Base-by-base conservation (phyloP, 2,329 filamentous ascomycete genomes). In the Orbilia javanica region DNA sequence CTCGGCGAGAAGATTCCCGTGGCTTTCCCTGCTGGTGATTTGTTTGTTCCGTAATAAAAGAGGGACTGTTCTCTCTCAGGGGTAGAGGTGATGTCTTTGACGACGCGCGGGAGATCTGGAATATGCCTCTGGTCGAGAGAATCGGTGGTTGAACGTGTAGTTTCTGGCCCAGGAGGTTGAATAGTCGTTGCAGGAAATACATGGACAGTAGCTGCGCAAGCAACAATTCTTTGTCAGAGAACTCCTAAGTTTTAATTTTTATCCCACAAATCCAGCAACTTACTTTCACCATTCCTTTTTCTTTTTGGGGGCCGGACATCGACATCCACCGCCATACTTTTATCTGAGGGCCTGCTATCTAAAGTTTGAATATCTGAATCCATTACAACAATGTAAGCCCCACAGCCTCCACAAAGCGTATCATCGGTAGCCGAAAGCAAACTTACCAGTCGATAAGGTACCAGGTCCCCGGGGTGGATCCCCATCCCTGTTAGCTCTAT, bases 1-100 rank as follows among this genome's bases (percentile, higher is more conserved):
- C 25, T 3, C 1, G 60, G 36, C 8, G 65, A 60, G 39, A 77
- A 77, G 5, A 77, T 77, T 42, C 72, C 72, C 5, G 57, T 57
- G 1, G 42, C 7, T 29, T 42, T 20, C 15, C 44, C 29, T 8
- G 5, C 4, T n/a, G 64, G 64, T 6, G 36, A 39, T 39, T 64
- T 48, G 11, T 31, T 27, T 29, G 8, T 53, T 7, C 44, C 55
- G 29, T 46, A 53, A n/a, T 68, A 44, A 36, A 76, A 76, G 4
- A 52, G 27, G 1, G 55, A 22, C 18, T 57, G 57, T 50, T 71
- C 73, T 4, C 44, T 18, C 6, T 48, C 29, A 4, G 53, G 46
- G 3, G 53, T 36, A n/a, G n/a, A 22, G n/a, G 64, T 65, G 15
- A 69, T 52, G 42, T 60, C 66, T n/a, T 69, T 69, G n/a, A 69